Evolutionary conservation across 225 moss, liverwort and hornwort species (phyloP), one percentile per base, ranked within the genome.

Genomic region (Neckera pumila): DNA sequence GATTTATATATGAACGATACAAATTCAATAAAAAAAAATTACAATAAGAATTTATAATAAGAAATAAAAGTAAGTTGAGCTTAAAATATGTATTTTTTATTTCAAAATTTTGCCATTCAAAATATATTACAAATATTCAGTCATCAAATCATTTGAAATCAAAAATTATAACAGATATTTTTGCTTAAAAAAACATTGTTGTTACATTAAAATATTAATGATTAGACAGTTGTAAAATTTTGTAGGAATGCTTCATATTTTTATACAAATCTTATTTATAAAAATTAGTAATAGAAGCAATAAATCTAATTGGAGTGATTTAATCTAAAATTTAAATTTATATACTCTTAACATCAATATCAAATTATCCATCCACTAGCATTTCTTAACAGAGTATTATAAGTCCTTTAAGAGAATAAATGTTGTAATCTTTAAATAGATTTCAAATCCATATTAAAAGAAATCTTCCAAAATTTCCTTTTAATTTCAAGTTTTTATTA

Each of bases 1-100:
- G 15, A 54, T 3, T 53, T 36, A 4, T 9, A 14, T 0, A 0
- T 36, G 13, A 14, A 14, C 34, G 14, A 53, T 14, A 14, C 1
- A 53, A 36, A 34, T 22, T 34, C 36, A 36, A 22, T 20, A 36
- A n/a, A 23, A n/a, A 22, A 34, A 25, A 79, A 2, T 36, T n/a
- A 7, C 2, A 77, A 25, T 25, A n/a, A 9, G 0, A 10, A 78
- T 4, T 25, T 22, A n/a, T 2, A 11, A 38, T 38, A 4, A 27
- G 1, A n/a, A 17, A 17, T 27, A 27, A 16, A 27, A 11, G 1
- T 58, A 7, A 9, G 1, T 2, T 1, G 1, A 57, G 7, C 2
- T 79, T 40, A 18, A 38, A 58, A 1, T 6, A 28, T 40, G 5
- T 3, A 40, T 58, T 7, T 18, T 58, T 58, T 7, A 18, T 7